Evolutionary conservation across 106 monocot species (phyloP).

Genomic region (Allium sativum): DNA sequence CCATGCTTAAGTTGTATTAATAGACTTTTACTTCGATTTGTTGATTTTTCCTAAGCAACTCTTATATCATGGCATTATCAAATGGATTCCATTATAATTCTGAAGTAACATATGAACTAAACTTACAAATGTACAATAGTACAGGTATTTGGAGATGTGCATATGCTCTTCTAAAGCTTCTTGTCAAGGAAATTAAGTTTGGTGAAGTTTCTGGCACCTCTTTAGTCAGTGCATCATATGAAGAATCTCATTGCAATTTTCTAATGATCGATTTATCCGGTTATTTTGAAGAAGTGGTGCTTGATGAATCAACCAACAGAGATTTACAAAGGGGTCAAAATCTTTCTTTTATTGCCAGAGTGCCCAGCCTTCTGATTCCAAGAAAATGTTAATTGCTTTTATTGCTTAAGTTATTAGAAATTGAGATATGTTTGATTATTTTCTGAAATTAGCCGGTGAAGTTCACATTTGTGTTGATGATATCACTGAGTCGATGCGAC

Average conservation of each 20-base stretch:
- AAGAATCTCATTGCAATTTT: conserved; percentile 14
- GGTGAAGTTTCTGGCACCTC: conserved; percentile 11
- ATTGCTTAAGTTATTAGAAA: conserved; percentile 79
- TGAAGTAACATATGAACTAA: not conserved
- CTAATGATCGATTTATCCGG: conserved; percentile 41
- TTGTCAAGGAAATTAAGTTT: conserved; percentile 42
- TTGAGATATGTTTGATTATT: conserved; percentile 48
- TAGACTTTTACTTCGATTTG: no score
- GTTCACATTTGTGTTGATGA: conserved; percentile 39
- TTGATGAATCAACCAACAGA: conserved; percentile 8
- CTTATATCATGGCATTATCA: no score
- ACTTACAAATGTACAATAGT: conserved; percentile 11
- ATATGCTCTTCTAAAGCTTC: conserved; percentile 47
- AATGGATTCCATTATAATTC: not conserved
- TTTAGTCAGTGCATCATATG: conserved; percentile 3
- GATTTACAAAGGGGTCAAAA: conserved; percentile 58
- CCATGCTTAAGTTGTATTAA: no score
- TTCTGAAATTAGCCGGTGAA: conserved; percentile 37
- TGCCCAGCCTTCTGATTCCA: not conserved
- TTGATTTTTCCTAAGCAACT: no score
- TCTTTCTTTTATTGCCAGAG: conserved; percentile 1
- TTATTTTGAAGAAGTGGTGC: conserved; percentile 30
- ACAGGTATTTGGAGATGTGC: conserved; percentile 81
- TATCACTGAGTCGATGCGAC: conserved; percentile 32
- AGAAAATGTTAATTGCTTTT: conserved; percentile 38